Conservation (phyloP, 768 basidiomycete species). For the Basidioascus undulatus region DNA sequence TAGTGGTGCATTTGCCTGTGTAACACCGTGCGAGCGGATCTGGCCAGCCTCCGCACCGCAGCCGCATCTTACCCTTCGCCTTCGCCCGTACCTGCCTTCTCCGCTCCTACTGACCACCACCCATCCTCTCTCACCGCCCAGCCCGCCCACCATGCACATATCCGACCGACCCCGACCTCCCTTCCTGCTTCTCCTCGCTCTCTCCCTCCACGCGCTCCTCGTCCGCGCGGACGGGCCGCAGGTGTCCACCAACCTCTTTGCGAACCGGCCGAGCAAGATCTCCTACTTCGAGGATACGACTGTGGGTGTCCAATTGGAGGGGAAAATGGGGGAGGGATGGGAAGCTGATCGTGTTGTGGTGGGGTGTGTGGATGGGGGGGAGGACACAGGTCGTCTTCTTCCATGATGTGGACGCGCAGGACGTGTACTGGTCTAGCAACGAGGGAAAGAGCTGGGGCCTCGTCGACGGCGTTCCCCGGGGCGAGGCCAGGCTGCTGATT, state of each 20-base stretch:
- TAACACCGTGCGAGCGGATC: no score
- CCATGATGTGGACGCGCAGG: slow-evolving; percentile 44
- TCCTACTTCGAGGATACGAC: slow-evolving; percentile 86
- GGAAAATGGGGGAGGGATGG: background rate
- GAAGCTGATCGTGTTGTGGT: background rate
- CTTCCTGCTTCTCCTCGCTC: background rate
- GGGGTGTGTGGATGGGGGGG: background rate
- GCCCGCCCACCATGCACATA: no score
- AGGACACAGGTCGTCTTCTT: slow-evolving; percentile 40
- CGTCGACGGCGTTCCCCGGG: slow-evolving; percentile 28
- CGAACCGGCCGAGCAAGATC: slow-evolving; percentile 45
- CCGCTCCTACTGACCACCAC: no score
- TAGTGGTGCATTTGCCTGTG: no score
- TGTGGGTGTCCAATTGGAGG: slow-evolving; percentile 24
- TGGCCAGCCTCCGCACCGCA: no score
- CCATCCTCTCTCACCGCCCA: no score
- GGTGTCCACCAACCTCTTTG: slow-evolving; percentile 24
- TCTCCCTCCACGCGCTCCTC: background rate
- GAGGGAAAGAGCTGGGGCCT: slow-evolving; percentile 54
- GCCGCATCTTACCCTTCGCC: no score
- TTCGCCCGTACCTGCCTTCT: no score
- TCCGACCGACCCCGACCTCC: no score
- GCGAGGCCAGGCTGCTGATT: slow-evolving; percentile 43
- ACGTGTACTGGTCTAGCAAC: slow-evolving; percentile 53
- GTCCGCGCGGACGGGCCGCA: slow-evolving; percentile 12